Percentiles rank a stretch among this genome's conserved stretches.
phyloP scores from a whole-genome alignment of 768 basidiomycete species.

The Phlebiopsis gigantea region DNA sequence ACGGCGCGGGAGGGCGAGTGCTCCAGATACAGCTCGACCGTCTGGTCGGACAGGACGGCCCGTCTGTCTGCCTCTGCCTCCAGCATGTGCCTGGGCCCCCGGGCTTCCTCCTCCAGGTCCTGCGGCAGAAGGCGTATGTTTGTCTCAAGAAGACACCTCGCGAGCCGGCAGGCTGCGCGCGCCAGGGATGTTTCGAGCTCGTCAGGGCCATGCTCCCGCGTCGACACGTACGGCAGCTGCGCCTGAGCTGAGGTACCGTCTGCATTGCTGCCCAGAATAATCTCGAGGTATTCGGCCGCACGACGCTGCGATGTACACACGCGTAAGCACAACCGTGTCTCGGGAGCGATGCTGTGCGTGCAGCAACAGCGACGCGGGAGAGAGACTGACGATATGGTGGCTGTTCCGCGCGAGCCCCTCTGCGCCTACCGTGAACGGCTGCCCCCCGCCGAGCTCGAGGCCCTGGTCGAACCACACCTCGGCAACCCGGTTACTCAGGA shows the following conservation, averaged over 20 bases:
- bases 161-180: conserved; percentile 18
- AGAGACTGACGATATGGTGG: conserved; percentile 46
- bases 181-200: background rate
- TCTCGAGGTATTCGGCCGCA: conserved; percentile 35
- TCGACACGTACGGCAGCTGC: conserved; percentile 7
- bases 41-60: conserved; percentile 31
- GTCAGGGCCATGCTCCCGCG: background rate
- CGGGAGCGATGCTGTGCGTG: no score
- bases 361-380: no score
- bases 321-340: background rate
- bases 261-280: conserved; percentile 5
- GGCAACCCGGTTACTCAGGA: conserved; percentile 49
- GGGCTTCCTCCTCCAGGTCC: conserved; percentile 17
- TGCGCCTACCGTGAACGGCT: conserved; percentile 55
- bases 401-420: conserved; percentile 56
- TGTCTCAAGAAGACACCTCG: conserved; percentile 46
- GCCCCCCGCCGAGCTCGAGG: conserved; percentile 53
- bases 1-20: conserved; percentile 51
- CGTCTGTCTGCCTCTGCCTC: conserved; percentile 29
- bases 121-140: conserved; percentile 42
- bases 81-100: conserved; percentile 36
- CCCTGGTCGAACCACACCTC: conserved; percentile 64
- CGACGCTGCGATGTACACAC: conserved; percentile 32
- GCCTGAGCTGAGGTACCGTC: background rate
- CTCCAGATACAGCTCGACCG: conserved; percentile 33